Evolutionary conservation across 2,329 filamentous ascomycete species (phyloP), one percentile per base, ranked within the genome.

Genomic region (Elsinoe necatrix): DNA sequence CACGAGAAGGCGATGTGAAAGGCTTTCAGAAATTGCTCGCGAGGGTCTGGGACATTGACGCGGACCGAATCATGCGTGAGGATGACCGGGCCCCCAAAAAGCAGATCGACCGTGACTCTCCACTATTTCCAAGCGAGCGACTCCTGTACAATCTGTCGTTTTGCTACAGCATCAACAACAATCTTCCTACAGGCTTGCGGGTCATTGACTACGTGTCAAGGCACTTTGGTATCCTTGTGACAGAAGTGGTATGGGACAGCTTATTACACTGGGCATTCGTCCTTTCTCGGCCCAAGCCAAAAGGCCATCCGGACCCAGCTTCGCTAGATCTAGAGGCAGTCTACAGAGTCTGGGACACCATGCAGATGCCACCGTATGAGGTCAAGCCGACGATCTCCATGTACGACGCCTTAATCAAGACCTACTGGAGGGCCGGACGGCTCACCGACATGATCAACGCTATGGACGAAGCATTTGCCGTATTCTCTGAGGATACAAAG

Each of bases 121-220:
- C 80, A 6, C 68, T 85, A 29, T 72, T 75, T 52, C 87, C 88
- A 1, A 81, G 79, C 0, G 60, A 67, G 6, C 72, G 73, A 1
- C 73, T 91, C 0, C 74, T 92, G 20, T 74, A 80, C 56, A 79
- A 84, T 7, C 71, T 91, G n/a, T 84, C 85, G 4, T 83, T 89
- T 65, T 74, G 77, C 1, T 87, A 85, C 60, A 80, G 85, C n/a
- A 77, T 76, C 59, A 87, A 85, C 68, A 83, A 80, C 48, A 76
- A 84, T 56, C 74, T 89, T 3, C 66, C 75, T 0, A 73, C 76
- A 1, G 86, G 81, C 11, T 65, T 85, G 23, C 75, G 79, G 39
- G 64, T 86, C 0, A 70, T 90, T 11, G 77, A 86, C 58, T 80
- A 80, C 62, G 67, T 91, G 48, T 84, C 86, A 0, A 70, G 70